Conservation (phyloP, 331 rosid species). For the Prunus yedoensis region DNA sequence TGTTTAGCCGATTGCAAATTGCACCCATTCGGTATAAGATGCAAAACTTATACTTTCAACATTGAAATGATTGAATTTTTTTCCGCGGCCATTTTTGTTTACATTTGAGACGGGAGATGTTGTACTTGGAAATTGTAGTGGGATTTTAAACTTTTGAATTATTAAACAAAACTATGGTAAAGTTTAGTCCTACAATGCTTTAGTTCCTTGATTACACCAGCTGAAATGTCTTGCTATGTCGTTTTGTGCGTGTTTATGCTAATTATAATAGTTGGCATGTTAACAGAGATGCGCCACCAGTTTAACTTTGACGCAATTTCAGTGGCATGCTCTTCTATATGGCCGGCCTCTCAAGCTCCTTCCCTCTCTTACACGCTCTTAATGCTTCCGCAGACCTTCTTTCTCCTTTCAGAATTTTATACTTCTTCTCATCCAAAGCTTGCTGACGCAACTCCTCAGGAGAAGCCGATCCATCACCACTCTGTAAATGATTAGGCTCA, state of each 20-base stretch:
- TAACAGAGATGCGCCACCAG: not conserved
- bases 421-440: slow-evolving; percentile 83
- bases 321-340: too few relatives aligned
- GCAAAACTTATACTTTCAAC: slow-evolving; percentile 23
- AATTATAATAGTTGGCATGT: not conserved
- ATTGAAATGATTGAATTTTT: slow-evolving; percentile 24
- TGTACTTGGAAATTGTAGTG: not conserved
- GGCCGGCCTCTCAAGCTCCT: slow-evolving; percentile 35
- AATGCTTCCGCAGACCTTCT: slow-evolving; percentile 81
- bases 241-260: not conserved
- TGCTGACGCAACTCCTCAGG: slow-evolving; percentile 84
- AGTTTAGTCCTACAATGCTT: not conserved
- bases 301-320: too few relatives aligned
- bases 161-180: not conserved
- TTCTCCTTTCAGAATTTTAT: slow-evolving; percentile 75
- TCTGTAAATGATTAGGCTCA: slow-evolving; percentile 32
- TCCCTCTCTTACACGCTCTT: slow-evolving; percentile 84
- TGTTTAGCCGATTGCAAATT: slow-evolving; percentile 31
- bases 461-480: slow-evolving; percentile 51
- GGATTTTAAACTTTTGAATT: not conserved
- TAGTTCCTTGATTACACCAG: not conserved
- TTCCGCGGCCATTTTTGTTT: slow-evolving; percentile 5
- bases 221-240: not conserved
- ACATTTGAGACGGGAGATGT: not conserved
- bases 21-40: slow-evolving; percentile 11